Evolutionary conservation across 176 grass and related monocot species (phyloP), one percentile per base, ranked within the genome.

Genomic region (Leersia perrieri): DNA sequence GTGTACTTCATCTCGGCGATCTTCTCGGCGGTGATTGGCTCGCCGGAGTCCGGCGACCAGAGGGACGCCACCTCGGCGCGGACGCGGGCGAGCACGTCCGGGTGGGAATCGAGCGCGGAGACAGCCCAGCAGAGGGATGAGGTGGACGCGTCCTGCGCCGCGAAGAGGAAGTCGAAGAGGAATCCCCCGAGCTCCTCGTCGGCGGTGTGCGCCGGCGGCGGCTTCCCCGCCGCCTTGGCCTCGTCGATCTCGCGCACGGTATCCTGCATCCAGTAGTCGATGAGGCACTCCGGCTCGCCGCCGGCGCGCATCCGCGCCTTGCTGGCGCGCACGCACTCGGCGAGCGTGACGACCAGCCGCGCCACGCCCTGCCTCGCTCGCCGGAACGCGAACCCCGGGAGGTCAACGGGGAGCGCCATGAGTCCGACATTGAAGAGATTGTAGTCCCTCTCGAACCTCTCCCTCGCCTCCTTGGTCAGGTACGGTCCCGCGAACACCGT

Each of bases 131-230:
- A 92, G 6, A 98, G 92, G 2, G 95, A 98, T 5, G 92, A 97
- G 8, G 94, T 97, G 32, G 91, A 94, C 57, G 94, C 94, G 86
- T 97, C 94, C 87, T 97, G 94, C 61, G 95, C 87, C 3, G 95
- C 95, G 79, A 97, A 97, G 22, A 97, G 86, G 85, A 97, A 97
- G 87, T 94, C 95, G 77, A 98, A 98, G 22, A 98, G 57, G 74
- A 86, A 89, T 9, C 84, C 84, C 11, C 92, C 92, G 3, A 98
- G 70, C 62, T 98, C 78, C 38, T 87, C 74, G 80, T 94, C 95
- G n/a, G 20, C 22, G 34, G 72, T 75, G 84, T 94, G 72, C 29
- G 72, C 77, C 30, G 82, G 94, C 7, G 72, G 74, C 0, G 63
- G 28, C 6, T 23, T 66, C 1, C 88, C 90, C 5, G 74, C 60